phyloP scores from a whole-genome alignment of 495 filamentous ascomycete genomes.

The Xanthoparmelia taractica region DNA sequence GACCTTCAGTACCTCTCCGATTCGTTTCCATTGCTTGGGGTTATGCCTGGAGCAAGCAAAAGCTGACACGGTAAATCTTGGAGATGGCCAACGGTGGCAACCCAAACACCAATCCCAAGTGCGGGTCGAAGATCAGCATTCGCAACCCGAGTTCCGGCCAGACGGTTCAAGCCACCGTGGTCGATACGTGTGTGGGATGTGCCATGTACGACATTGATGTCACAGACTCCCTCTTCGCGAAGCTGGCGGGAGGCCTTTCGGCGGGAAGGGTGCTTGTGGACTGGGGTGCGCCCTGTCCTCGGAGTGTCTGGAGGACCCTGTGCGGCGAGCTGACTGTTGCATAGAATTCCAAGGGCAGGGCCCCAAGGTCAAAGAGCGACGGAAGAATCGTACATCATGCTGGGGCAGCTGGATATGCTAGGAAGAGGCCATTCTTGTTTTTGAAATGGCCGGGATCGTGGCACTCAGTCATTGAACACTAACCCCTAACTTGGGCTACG shows the following conservation, averaged over 20 bases:
- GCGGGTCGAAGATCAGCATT: constrained; percentile 12
- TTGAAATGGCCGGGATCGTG: neutral
- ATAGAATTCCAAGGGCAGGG: neutral
- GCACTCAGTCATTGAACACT: neutral
- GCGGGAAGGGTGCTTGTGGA: constrained; percentile 5
- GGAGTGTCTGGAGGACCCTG: neutral
- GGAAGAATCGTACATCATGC: neutral
- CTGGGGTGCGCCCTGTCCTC: constrained; percentile 4
- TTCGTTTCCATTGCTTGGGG: neutral
- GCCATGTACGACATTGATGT: constrained; percentile 13
- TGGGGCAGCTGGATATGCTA: neutral
- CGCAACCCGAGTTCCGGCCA: constrained; percentile 7
- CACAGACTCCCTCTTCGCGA: constrained; percentile 1
- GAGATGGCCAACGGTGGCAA: constrained; percentile 15
- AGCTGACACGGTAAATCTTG: neutral
- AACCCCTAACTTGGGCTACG: neutral
- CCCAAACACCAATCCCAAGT: constrained; percentile 15
- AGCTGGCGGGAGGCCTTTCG: constrained; percentile 6
- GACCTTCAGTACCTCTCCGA: neutral
- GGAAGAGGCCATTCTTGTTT: neutral
- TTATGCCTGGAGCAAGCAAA: neutral
- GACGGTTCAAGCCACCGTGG: constrained; percentile 2
- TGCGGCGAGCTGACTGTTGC: neutral
- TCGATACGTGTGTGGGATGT: constrained; percentile 10
- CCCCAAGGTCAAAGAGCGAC: constrained; percentile 1